A percentile compares a stretch with the other conserved stretches of the same genome.
Evolutionary conservation across 1,139 yeast species (phyloP).

Genomic region (Hyphopichia fennica): DNA sequence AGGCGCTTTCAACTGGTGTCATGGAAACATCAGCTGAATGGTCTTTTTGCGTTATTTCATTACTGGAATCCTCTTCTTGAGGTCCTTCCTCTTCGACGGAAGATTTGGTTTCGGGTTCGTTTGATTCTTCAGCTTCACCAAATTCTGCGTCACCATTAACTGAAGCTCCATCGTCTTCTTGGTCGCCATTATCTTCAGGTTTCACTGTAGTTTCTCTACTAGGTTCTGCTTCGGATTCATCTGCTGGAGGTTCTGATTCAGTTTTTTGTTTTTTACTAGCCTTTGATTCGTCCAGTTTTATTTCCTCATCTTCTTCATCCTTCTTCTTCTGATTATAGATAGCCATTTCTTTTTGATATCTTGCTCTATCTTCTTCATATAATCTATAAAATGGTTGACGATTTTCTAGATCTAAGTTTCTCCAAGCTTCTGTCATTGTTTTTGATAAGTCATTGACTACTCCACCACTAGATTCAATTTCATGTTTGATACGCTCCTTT

Average conservation of each 20-base stretch:
- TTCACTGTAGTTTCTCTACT: conserved; percentile 13
- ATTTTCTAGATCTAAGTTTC: conserved; percentile 64
- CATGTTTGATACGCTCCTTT: conserved; percentile 67
- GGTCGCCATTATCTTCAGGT: conserved; percentile 2
- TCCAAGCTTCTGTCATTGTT: conserved; percentile 87
- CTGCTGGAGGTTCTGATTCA: conserved; percentile 7
- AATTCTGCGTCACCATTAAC: neutral
- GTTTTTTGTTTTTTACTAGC: conserved; percentile 14
- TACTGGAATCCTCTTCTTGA: no score
- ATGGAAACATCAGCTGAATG: no score
- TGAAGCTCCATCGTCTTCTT: neutral
- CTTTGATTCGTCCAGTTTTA: conserved; percentile 8
- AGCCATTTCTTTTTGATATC: conserved; percentile 74
- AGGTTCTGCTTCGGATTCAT: conserved; percentile 5
- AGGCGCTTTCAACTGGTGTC: no score
- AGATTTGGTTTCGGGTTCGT: neutral
- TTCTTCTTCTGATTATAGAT: conserved; percentile 50
- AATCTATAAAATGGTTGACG: conserved; percentile 74
- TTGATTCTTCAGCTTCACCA: conserved; percentile 6
- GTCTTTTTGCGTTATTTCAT: no score
- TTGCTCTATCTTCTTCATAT: conserved; percentile 76
- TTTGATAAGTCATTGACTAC: conserved; percentile 65
- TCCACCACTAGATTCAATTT: conserved; percentile 45
- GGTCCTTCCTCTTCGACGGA: conserved; percentile 10
- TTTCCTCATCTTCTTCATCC: conserved; percentile 13